Base-by-base conservation (phyloP, 2,329 filamentous ascomycete species). In the Alternaria gaisen region DNA sequence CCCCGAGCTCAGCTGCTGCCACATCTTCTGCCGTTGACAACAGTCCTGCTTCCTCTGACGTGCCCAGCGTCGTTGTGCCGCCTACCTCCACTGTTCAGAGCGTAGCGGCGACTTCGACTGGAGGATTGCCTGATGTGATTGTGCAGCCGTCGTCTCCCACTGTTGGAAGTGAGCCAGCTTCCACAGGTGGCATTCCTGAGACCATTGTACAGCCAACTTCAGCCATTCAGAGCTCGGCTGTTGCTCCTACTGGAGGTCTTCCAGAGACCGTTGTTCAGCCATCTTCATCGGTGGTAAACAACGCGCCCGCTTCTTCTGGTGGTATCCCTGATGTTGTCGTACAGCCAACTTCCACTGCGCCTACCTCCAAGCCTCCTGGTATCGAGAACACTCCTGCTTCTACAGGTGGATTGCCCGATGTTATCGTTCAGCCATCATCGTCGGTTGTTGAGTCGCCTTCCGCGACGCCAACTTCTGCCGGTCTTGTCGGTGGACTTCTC, bases 121-220 rank as follows among this genome's bases (percentile, higher is more conserved):
- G 60, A 20, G 28, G 30, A 34, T 16, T 52, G 9, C 55, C 56
- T 32, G 43, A 58, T 9, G 46, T 60, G 10, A 62, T 56, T 38
- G 41, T 63, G 3, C 56, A 56, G 41, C 59, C 61, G 18, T 53
- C 57, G 10, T 57, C 60, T 30, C 54, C 56, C 28, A 24, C 28
- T 22, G 36, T 36, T 8, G 41, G 20, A 14, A 32, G 24, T 42
- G 30, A 60, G 30, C 26, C 65, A 30, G 71, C 68, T 24, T 70
- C 72, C 18, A 68, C 64, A 41, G 74, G 74, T 12, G 60, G 58
- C 41, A 28, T 76, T 9, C 71, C 72, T 10, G 65, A 64, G 48
- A 68, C 47, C 22, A 53, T 71, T 26, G 60, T 74, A 11, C 59
- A 61, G 40, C 51, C 64, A 5, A 58, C 56, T 9, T 41, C 48